Base-by-base conservation (phyloP, 1,284 basidiomycete species). In the Vanrija sp. region DNA sequence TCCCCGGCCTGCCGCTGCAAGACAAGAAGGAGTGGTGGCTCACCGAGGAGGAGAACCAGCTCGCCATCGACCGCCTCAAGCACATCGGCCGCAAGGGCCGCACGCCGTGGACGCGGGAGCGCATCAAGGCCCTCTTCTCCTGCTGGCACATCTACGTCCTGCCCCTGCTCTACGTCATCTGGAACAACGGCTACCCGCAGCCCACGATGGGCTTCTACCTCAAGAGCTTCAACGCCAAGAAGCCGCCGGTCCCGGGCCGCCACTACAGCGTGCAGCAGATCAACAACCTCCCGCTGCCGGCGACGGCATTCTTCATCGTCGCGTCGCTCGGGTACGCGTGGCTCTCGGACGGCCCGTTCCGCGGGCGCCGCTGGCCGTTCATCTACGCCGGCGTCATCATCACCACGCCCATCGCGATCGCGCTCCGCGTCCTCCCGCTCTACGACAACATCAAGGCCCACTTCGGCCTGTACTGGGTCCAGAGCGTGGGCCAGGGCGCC, bases 61-160 rank as follows among this genome's bases (percentile, higher is more conserved):
- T 71, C 19, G 64, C 67, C 6, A 50, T 59, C 45, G 49, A 35
- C 22, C 54, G 70, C 15, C 49, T 69, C 36, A 37, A 55, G 15
- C 50, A 38, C 7, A 39, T 66, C 27, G 63, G 62, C 3, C 52
- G 66, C 10, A 57, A 41, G 0, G 64, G 59, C 8, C 60, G 51
- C 22, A 51, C 44, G 24, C 57, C 59, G 2, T 71, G 67, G 68
- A 56, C 61, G 0, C 27, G 45, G 51, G 51, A 52, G 2, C 60
- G 62, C 35, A 36, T 69, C 41, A 45, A 51, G 6, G 31, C 45
- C 9, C 52, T 70, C 31, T 49, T 65, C 12, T 43, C 47, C 12
- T 56, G 57, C 22, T 73, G 71, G 71, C 66, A 71, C 51, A 65
- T 65, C 12, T 73, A 65, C 41, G 24, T 69, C 41, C 59, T 72